Base-by-base conservation (phyloP, 106 monocot species). In the Dioscorea dumetorum region DNA sequence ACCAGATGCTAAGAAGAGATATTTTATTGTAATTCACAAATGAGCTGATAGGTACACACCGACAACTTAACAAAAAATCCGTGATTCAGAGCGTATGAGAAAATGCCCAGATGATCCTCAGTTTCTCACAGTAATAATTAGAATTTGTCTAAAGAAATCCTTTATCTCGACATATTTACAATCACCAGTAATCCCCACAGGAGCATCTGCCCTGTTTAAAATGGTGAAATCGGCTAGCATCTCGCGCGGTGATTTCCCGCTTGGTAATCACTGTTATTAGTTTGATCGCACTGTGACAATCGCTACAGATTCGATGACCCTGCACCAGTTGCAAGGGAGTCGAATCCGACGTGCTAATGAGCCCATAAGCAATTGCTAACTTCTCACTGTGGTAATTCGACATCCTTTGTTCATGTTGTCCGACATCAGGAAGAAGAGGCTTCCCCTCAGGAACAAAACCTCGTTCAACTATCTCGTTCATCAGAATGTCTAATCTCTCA, bases 161-260 rank as follows among this genome's bases (percentile, higher is more conserved):
- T 41, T 41, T 41, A 41, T 6, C 41, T 41, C 5, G 6, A 10
- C 10, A 41, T 41, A 41, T 41, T 41, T 41, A 41, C 41, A 41
- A 41, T 87, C 73, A 89, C 85, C 85, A 86, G 49, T 93, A 93
- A 73, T 85, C 79, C 7, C 72, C 63, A 80, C 86, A 91, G 50
- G 84, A 84, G 67, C 85, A 97, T 35, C 53, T 65, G 17, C 91
- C 95, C 23, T 80, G 14, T 74, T 69, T 86, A 63, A 97, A 97
- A 79, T 92, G 86, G 78, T 97, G 95, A 67, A 97, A 92, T 20
- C 86, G 69, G 64, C 82, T 91, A 21, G 82, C 86, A 84, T 92
- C 95, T 69, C 92, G 84, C 61, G 89, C 67, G 62, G 87, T 82
- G 74, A 91, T 92, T 41, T 91, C 82, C 78, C 88, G 79, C 22